Percentiles rank a stretch among this genome's conserved stretches.
Conservation (phyloP, 176 grass and related monocot genomes). For the Cocos nucifera region DNA sequence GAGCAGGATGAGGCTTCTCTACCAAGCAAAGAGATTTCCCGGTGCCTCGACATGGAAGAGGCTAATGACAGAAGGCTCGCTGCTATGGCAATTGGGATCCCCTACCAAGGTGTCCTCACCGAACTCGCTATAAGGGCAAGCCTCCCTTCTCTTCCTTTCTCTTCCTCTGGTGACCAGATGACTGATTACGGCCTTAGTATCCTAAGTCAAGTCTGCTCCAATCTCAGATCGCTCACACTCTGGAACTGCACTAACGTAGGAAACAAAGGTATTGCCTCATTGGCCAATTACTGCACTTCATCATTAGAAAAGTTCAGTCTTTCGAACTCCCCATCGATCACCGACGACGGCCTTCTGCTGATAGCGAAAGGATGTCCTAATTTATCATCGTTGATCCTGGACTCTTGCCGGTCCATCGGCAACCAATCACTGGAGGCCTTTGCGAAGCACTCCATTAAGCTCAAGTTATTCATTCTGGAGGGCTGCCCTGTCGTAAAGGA, state of each 20-base stretch:
- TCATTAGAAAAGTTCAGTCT: not conserved
- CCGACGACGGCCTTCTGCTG: not conserved
- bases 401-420: not conserved
- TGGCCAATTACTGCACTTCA: not conserved
- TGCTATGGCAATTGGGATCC: not conserved
- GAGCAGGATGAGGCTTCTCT: no score
- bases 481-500: not conserved
- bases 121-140: not conserved
- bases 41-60: not conserved
- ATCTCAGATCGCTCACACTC: not conserved
- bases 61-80: not conserved
- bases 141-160: not conserved
- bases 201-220: not conserved
- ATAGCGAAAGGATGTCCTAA: not conserved
- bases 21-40: not conserved
- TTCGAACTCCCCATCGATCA: not conserved
- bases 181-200: not conserved
- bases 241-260: not conserved
- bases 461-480: not conserved
- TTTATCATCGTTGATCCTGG: not conserved
- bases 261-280: not conserved
- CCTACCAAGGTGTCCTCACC: not conserved
- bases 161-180: not conserved
- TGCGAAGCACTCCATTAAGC: not conserved
- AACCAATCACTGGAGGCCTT: not conserved